These are phyloP conservation scores for Epichloe elymi DNA, from an alignment of 2,329 filamentous ascomycete genomes.

Conservation along the genomic window DNA sequence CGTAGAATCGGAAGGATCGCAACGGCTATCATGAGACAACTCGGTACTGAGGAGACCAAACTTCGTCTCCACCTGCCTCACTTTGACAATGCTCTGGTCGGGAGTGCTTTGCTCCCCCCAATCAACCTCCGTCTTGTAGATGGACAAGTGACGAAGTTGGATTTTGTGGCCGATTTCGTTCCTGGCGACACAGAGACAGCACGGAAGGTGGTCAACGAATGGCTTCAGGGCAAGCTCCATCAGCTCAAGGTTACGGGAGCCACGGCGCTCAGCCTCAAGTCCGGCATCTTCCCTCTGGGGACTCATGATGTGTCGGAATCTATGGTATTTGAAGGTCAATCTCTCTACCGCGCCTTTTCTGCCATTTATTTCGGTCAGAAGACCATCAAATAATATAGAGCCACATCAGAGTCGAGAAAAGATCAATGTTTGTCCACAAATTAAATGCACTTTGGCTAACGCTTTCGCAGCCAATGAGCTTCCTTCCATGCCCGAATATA, in stretches of 20 bases:
- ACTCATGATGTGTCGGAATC: conserved; percentile 63
- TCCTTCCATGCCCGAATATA: conserved; percentile 67
- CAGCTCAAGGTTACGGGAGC: conserved; percentile 60
- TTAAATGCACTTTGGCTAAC: conserved; percentile 17
- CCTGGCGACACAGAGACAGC: conserved; percentile 69
- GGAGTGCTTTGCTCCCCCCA: conserved; percentile 62
- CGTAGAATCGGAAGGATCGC: conserved; percentile 63
- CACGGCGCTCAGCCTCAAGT: conserved; percentile 59
- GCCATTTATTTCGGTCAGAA: conserved; percentile 50
- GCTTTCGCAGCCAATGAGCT: conserved; percentile 47
- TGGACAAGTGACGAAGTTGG: conserved; percentile 61
- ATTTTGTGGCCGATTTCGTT: conserved; percentile 63
- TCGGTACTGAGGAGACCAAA: conserved; percentile 60
- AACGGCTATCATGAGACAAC: conserved; percentile 66
- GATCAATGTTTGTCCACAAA: neutral
- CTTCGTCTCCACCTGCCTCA: conserved; percentile 73
- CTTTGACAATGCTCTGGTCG: conserved; percentile 64
- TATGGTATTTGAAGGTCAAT: conserved; percentile 72
- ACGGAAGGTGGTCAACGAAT: conserved; percentile 72
- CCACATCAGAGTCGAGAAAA: neutral
- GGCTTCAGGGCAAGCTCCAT: conserved; percentile 66
- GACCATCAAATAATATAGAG: conserved; percentile 20
- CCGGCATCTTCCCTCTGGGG: conserved; percentile 68
- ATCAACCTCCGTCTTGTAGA: conserved; percentile 67
- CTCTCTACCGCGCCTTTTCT: conserved; percentile 50